Conservation (phyloP, 2,329 filamentous ascomycete species). For the Elsinoe batatas region DNA sequence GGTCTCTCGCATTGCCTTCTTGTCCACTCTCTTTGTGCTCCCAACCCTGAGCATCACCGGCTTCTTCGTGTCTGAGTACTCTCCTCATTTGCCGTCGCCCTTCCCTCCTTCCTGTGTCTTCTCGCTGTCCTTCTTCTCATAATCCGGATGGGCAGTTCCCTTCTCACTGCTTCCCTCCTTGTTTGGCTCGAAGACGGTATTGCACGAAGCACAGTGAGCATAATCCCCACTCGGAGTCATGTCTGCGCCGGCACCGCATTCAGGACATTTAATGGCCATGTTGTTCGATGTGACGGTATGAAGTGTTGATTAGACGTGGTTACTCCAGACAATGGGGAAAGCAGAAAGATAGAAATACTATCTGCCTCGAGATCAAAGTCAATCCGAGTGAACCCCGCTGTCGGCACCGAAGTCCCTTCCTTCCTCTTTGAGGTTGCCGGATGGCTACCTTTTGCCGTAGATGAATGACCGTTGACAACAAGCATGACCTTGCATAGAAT, state of each 20-base stretch:
- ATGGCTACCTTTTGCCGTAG: not conserved
- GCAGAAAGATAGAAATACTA: too few species aligned
- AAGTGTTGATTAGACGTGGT: not conserved
- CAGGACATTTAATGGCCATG: constrained; percentile 2
- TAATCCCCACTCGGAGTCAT: not conserved
- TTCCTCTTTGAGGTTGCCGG: not conserved
- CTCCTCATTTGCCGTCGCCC: constrained; percentile 1
- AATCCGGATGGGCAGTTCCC: constrained; percentile 3
- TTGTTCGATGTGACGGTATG: not conserved
- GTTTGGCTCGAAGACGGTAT: constrained; percentile 4
- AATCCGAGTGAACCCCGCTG: not conserved
- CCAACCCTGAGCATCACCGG: not conserved
- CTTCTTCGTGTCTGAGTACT: not conserved
- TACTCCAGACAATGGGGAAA: not conserved
- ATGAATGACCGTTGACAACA: not conserved
- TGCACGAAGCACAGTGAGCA: constrained; percentile 6
- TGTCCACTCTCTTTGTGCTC: not conserved
- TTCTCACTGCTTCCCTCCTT: constrained; percentile 8
- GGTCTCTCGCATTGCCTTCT: too few species aligned
- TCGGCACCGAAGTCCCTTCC: not conserved
- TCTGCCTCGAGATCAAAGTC: not conserved
- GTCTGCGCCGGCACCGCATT: constrained; percentile 5
- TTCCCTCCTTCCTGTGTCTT: not conserved
- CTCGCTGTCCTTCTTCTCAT: constrained; percentile 8
- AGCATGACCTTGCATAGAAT: not conserved